These are phyloP conservation scores for Cinchona pubescens DNA, from an alignment of 257 asterid genomes.

Conservation along the genomic window DNA sequence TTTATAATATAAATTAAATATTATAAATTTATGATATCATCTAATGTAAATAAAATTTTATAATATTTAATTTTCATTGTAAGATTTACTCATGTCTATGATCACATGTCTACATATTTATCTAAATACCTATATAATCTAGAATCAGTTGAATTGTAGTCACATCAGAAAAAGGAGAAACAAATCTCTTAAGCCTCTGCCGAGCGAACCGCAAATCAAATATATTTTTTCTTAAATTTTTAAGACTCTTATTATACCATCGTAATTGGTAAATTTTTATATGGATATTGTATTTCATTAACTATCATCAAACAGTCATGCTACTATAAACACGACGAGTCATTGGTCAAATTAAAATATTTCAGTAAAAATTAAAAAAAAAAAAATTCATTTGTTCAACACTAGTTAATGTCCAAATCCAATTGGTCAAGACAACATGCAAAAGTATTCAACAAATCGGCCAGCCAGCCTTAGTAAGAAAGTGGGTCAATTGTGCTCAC, in stretches of 20 bases:
- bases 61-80: too few relatives aligned
- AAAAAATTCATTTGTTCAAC: background rate
- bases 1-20: too few relatives aligned
- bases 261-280: too few relatives aligned
- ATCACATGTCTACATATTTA: background rate
- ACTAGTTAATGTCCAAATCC: background rate
- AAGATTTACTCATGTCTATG: too few relatives aligned
- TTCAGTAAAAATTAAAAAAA: too few relatives aligned
- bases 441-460: background rate
- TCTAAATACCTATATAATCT: background rate
- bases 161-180: background rate
- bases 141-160: background rate
- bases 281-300: too few relatives aligned
- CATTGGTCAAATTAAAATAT: background rate
- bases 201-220: background rate
- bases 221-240: background rate
- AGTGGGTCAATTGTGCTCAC: constrained; percentile 30
- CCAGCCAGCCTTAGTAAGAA: background rate
- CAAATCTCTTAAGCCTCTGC: background rate
- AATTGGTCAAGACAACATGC: background rate
- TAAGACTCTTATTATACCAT: background rate
- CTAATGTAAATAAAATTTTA: too few relatives aligned
- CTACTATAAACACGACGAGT: background rate
- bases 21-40: too few relatives aligned
- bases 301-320: background rate